Conservation (phyloP, 768 basidiomycete genomes). For the Hirschioporus abietinus region DNA sequence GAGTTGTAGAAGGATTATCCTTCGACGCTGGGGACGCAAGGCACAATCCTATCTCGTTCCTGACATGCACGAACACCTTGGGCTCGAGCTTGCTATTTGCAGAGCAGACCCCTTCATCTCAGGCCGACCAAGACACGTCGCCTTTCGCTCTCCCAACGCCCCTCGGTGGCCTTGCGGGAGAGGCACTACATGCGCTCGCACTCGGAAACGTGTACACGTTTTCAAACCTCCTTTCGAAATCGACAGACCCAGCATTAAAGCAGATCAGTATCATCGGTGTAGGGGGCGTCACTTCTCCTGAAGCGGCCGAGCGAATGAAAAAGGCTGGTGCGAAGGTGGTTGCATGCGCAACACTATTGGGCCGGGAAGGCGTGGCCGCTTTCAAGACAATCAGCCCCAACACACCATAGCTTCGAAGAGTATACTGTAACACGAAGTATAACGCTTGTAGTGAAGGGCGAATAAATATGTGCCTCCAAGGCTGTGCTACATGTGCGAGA, state of each 20-base stretch:
- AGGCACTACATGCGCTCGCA: conserved; percentile 66
- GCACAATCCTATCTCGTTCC: conserved; percentile 56
- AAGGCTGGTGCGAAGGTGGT: conserved; percentile 69
- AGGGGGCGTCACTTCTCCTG: conserved; percentile 70
- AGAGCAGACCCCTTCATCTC: conserved; percentile 37
- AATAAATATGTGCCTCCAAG: background rate
- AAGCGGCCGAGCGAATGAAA: conserved; percentile 62
- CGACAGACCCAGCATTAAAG: conserved; percentile 34
- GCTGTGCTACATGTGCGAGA: background rate
- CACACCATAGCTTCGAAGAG: too few relatives aligned
- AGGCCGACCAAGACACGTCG: conserved; percentile 10
- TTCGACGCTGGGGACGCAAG: conserved; percentile 14
- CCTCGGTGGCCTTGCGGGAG: conserved; percentile 73
- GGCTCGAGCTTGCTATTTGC: conserved; percentile 62
- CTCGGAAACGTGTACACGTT: conserved; percentile 75
- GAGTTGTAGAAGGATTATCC: conserved; percentile 38
- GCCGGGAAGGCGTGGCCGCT: conserved; percentile 32
- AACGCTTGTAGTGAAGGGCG: background rate
- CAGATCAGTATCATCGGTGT: conserved; percentile 66
- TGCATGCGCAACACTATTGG: conserved; percentile 53
- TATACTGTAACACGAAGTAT: background rate
- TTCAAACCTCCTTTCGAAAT: conserved; percentile 41
- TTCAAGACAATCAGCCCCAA: conserved; percentile 24
- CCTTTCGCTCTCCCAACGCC: conserved; percentile 58
- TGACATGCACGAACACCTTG: conserved; percentile 79